phyloP scores from a whole-genome alignment of 108 stramenopile genomes.

The Skeletonema grethae region DNA sequence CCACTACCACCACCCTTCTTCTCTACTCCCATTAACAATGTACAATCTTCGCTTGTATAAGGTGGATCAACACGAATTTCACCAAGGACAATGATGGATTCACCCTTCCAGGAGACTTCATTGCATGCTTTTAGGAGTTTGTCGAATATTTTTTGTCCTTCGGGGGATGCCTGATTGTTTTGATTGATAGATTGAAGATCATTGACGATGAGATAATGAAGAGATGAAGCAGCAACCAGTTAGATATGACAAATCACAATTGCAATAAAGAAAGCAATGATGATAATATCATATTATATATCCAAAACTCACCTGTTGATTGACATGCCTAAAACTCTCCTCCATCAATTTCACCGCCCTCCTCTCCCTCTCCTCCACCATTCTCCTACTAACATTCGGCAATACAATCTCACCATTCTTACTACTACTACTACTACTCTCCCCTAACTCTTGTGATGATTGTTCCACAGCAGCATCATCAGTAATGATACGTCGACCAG shows the following conservation, averaged over 20 bases:
- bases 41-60: conserved; percentile 69
- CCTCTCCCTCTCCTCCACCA: conserved; percentile 81
- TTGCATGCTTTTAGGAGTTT: conserved; percentile 83
- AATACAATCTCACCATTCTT: conserved; percentile 8
- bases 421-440: background rate
- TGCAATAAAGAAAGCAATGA: too few species aligned
- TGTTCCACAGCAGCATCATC: conserved; percentile 1
- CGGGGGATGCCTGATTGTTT: conserved; percentile 57
- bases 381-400: conserved; percentile 54
- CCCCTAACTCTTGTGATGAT: conserved; percentile 5
- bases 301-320: conserved; percentile 67
- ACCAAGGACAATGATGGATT: conserved; percentile 70
- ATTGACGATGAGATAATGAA: too few species aligned
- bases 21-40: conserved; percentile 38
- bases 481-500: conserved; percentile 40
- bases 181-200: background rate
- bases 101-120: conserved; percentile 64
- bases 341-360: conserved; percentile 71
- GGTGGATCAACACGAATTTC: conserved; percentile 82
- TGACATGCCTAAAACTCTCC: conserved; percentile 78
- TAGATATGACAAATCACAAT: too few species aligned
- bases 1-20: conserved; percentile 17
- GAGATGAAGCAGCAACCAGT: too few species aligned
- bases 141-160: conserved; percentile 83
- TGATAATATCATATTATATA: too few species aligned